Evolutionary conservation across 768 basidiomycete species (phyloP), one percentile per base, ranked within the genome.

Genomic region (Boletus tylopilopsis): DNA sequence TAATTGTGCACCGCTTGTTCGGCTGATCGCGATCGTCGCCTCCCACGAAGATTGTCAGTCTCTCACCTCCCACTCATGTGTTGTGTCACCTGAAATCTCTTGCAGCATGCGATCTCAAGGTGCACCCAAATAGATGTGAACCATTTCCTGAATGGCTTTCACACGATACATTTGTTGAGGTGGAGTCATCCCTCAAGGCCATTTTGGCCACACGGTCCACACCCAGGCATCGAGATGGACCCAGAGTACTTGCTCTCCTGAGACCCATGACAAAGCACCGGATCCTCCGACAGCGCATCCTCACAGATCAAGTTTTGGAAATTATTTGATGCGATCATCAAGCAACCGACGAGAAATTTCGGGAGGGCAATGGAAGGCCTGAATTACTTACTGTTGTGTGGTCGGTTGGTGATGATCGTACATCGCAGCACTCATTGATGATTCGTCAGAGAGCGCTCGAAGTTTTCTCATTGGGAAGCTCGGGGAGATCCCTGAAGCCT

Each of bases 351-450:
- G 11, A 37, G 33, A 6, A 55, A 51, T 35, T 58, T 64, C 22
- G 39, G 45, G 24, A 59, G 54, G 27, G 62, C 50, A 15, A 63
- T 63, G 62, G 54, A 64, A 3, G 50, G 59, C 18, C 27, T 63
- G 39, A 50, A 13, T 11, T 55, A 48, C 23, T 21, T 63, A 12
- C n/a, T 58, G 52, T 40, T 49, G 27, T 63, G 58, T 16, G 46
- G 61, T 62, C 5, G 27, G 58, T 54, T 38, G 7, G 4, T 32
- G 27, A 9, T 33, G 1, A 5, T 27, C 24, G 1, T 29, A 30
- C 22, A 36, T 32, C 10, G 21, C 2, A 15, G 11, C 4, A 27
- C 7, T 27, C 9, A 19, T 18, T 56, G 1, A 47, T 24, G 2
- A 8, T 19, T 6, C 11, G 16, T 29, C 24, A 62, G 61, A 48